phyloP scores from a whole-genome alignment of 345 rosid genomes.

The Populus ilicifolia region DNA sequence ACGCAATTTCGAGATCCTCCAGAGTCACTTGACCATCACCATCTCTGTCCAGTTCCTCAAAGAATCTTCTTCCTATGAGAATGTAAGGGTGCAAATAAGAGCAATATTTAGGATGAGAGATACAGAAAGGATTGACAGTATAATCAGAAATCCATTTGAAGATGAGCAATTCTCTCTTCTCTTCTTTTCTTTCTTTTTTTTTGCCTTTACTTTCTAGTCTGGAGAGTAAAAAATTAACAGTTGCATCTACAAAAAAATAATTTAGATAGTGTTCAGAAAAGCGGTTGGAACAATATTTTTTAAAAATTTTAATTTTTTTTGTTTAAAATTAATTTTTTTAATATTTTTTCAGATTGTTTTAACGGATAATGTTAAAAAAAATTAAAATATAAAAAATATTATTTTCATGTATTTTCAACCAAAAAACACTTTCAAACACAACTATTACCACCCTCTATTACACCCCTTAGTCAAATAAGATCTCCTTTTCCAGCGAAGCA shows the following conservation, averaged over 20 bases:
- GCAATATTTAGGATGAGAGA: background rate
- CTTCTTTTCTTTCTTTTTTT: no score
- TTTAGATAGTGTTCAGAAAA: no score
- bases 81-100: constrained; percentile 10
- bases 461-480: background rate
- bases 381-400: no score
- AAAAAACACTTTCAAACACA: no score
- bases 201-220: background rate
- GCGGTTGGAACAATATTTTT: no score
- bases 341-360: no score
- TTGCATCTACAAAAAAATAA: background rate
- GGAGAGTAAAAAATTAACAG: background rate
- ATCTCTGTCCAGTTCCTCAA: constrained; percentile 96
- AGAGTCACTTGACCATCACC: constrained; percentile 91
- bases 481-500: background rate
- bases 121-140: background rate
- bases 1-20: constrained; percentile 94
- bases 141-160: background rate
- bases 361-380: no score
- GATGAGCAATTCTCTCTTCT: background rate
- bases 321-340: no score
- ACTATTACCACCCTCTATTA: no score
- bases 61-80: constrained; percentile 82
- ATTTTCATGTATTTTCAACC: no score
- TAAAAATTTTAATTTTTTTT: no score